Evolutionary conservation across 2,329 filamentous ascomycete species (phyloP), one percentile per base, ranked within the genome.

Genomic region (Aphanocladium album): DNA sequence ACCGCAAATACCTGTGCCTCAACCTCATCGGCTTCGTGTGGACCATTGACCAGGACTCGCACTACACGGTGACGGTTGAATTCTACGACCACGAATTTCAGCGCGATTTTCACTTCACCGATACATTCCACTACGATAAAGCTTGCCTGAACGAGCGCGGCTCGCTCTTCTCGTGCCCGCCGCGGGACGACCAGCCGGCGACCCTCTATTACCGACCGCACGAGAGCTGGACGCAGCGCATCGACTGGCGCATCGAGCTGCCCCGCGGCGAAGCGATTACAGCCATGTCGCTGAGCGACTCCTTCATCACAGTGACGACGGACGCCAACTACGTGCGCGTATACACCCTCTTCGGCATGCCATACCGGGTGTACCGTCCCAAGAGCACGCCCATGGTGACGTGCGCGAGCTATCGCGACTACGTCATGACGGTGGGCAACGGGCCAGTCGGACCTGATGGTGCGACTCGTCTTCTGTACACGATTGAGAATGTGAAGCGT

Each of bases 151-250:
- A 90, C 67, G 89, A 96, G 61, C 87, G 90, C 60, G 93, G 95
- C 17, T 83, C 91, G 0, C 81, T 96, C 0, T 97, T 97, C 71
- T 89, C 92, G 1, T 93, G 90, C 62, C 89, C 88, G 23, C 86
- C 91, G 9, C 82, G 85, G 35, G 84, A 87, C 61, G 84, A 87
- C 60, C 67, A 73, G 11, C 87, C 90, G 2, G 90, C 93, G 4
- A 88, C 87, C 35, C 85, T 99, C n/a, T 97, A 96, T 75, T 99
- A 98, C 74, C 86, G 95, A 7, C 95, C 96, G 0, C 95, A 99
- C 71, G 93, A 99, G 76, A 96, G 91, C 1, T 99, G 95, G 95
- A 97, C 93, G 2, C 84, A 90, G 54, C 84, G 95, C 56, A 85
- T 86, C 21, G 95, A 99, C 74, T 98, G 93, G 92, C 87, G 91